Base-by-base conservation (phyloP, 2,329 filamentous ascomycete species). In the Passalora sequoiae region DNA sequence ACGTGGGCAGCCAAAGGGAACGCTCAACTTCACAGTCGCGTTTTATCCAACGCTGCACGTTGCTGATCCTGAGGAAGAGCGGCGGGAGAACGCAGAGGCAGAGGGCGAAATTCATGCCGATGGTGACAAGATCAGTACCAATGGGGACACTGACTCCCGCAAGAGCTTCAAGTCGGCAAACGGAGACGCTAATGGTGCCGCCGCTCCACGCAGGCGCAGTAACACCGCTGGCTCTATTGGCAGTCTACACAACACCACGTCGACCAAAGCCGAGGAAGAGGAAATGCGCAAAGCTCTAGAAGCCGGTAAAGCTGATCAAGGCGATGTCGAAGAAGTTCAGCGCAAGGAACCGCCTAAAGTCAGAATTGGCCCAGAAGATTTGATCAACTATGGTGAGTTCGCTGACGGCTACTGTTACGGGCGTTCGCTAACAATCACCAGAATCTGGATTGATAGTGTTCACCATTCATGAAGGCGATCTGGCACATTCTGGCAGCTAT, bases 391-490 rank as follows among this genome's bases (percentile, higher is more conserved):
- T 62, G 78, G 80, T 83, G 72, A 60, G 74, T n/a, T n/a, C n/a
- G n/a, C n/a, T n/a, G n/a, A n/a, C 59, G 2, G 2, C 4, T 37
- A 3, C 19, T 5, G 33, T 24, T 36, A 27, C 12, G 12, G 15
- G 10, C n/a, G 13, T 5, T 9, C 5, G 53, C 69, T 74, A 56
- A 73, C 57, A 12, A 37, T 4, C 40, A 31, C 2, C 51, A 82
- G 89, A 97, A 69, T 92, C 86, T 44, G 92, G 92, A 52, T 77
- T 98, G 44, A 75, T 98, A 51, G 86, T 98, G 43, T 97, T 98
- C 76, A 91, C 89, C 62, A 78, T 98, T 44, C 80, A 96, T 62
- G 89, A 97, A 49, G 89, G 84, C 17, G 84, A 96, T 43, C 77
- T 98, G 61, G 78, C 86, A 1, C 80, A 85, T 51, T 78, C 74